These are phyloP conservation scores for Cyberlindnera bimundalis DNA, from an alignment of 805 yeast genomes.

Conservation along the genomic window DNA sequence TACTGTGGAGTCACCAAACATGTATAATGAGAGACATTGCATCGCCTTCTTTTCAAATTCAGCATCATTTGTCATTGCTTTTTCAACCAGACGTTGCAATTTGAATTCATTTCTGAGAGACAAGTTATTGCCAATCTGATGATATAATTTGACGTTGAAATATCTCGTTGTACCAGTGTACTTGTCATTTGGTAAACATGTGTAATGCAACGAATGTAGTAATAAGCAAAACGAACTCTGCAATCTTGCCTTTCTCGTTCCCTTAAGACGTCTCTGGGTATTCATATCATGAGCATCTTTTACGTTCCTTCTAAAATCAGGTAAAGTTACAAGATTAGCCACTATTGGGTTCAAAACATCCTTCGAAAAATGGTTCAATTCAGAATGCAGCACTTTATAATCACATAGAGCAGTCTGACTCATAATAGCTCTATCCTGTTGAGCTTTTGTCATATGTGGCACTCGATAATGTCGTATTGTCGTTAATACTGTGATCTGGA, in stretches of 20 bases:
- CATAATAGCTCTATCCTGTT: conserved; percentile 3
- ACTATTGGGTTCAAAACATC: conserved; percentile 4
- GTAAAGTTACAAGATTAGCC: conserved; percentile 12
- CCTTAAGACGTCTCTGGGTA: conserved; percentile 6
- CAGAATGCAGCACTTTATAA: conserved; percentile 9
- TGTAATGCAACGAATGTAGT: conserved; percentile 18
- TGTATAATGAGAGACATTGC: conserved; percentile 11
- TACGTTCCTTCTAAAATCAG: conserved; percentile 15
- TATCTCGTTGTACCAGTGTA: conserved; percentile 3
- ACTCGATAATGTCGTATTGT: conserved; percentile 4
- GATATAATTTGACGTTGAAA: background rate
- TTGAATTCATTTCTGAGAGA: background rate
- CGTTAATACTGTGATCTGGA: background rate
- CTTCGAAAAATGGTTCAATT: conserved; percentile 3
- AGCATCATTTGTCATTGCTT: background rate
- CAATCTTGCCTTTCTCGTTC: conserved; percentile 6
- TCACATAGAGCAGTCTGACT: conserved; percentile 15
- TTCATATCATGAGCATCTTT: conserved; percentile 3
- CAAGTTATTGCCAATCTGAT: background rate
- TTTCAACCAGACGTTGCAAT: background rate
- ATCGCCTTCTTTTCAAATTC: conserved; percentile 3
- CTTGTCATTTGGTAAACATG: conserved; percentile 8
- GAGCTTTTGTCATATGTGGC: conserved; percentile 10
- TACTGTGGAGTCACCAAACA: conserved; percentile 11
- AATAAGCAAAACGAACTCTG: conserved; percentile 18